Evolutionary conservation across 805 yeast species (phyloP).

Genomic region (Pichia occidentalis): DNA sequence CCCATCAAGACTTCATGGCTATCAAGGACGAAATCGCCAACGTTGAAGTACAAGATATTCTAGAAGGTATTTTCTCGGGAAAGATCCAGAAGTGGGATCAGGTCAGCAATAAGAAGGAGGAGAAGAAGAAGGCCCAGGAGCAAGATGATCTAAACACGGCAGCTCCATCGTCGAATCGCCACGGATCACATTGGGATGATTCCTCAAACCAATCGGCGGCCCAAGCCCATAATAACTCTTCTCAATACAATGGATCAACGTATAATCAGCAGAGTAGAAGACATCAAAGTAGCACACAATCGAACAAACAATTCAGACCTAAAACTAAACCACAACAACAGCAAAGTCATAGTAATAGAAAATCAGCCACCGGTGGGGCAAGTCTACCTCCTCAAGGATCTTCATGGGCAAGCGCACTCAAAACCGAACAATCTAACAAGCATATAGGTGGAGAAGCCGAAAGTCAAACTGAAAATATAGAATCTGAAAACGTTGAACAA

Average conservation of each 20-base stretch:
- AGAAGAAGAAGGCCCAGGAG: slow-evolving; percentile 19
- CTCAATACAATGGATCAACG: slow-evolving; percentile 1
- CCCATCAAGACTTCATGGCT: slow-evolving; percentile 69
- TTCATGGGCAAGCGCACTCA: slow-evolving; percentile 31
- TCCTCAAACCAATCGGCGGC: slow-evolving; percentile 2
- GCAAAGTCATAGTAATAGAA: background rate
- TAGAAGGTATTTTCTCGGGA: slow-evolving; percentile 84
- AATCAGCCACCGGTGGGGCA: slow-evolving; percentile 11
- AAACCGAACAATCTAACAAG: slow-evolving; percentile 10
- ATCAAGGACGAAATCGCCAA: slow-evolving; percentile 63
- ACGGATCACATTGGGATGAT: slow-evolving; percentile 13
- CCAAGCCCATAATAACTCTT: too few relatives aligned
- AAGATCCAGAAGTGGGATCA: slow-evolving; percentile 92
- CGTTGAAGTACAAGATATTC: slow-evolving; percentile 69
- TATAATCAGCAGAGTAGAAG: slow-evolving; percentile 9
- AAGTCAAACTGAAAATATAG: slow-evolving; percentile 7
- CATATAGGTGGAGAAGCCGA: slow-evolving; percentile 2
- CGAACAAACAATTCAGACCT: slow-evolving; percentile 8
- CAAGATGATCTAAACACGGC: slow-evolving; percentile 9
- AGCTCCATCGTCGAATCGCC: slow-evolving; percentile 7
- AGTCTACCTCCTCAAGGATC: slow-evolving; percentile 20
- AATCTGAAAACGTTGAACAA: too few relatives aligned
- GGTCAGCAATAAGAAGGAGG: slow-evolving; percentile 50
- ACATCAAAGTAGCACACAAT: slow-evolving; percentile 1
- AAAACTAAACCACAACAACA: slow-evolving; percentile 8